Base-by-base conservation (phyloP, 148 eudicot genomes). In the Cornus controversa region DNA sequence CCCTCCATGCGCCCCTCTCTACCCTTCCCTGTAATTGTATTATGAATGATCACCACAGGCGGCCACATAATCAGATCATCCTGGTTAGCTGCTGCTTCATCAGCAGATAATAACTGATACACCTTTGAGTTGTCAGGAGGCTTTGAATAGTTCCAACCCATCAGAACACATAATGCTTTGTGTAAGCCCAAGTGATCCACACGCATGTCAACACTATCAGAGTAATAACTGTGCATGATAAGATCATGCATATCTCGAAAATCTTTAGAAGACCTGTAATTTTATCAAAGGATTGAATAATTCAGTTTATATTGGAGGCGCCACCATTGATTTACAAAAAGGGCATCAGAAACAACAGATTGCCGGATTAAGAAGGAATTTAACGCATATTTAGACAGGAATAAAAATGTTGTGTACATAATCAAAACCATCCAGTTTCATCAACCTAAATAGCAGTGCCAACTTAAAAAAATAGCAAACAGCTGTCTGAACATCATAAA, bases 21-120 rank as follows among this genome's bases (percentile, higher is more conserved):
- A 81, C 88, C 86, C 86, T 91, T 96, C 78, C 99, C 99, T 60
- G 97, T 93, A 74, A 71, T 79, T 57, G 98, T 91, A 83, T 96
- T 96, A 80, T 86, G 93, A 80, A 96, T 83, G 77, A 96, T 86
- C 84, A 96, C 98, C 79, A 77, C 78, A 69, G 99, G 98, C 2
- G 99, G 98, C 99, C 99, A 96, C 87, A 93, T 42, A 82, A 93
- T 88, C 80, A 95, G 78, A 82, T 96, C 98, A 77, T 93, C 97
- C 81, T 78, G 96, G 86, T 90, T 86, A 13, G 89, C 93, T 64
- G 91, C 88, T 53, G 89, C 97, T 78, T 90, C 92, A 74, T 87
- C 89, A 85, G 93, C 87, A 83, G 98, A 88, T 78, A 96, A 80
- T 72, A 77, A 75, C 84, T 90, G 97, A 90, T 96, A 96, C 68